Base-by-base conservation (phyloP, 495 filamentous ascomycete species). In the Penicillium coprophilum region DNA sequence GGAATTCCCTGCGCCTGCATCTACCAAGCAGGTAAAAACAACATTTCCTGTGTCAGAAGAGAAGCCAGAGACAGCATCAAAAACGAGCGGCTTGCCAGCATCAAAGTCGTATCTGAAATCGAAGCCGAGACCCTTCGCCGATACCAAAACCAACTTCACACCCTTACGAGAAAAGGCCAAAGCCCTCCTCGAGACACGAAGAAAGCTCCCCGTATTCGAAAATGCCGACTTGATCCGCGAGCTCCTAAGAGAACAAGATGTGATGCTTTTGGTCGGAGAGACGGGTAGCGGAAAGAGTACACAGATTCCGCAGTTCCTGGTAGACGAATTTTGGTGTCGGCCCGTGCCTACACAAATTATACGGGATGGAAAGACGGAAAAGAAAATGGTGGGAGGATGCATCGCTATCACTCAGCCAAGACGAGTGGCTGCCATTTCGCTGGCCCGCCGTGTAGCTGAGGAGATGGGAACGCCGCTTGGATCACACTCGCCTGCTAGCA, bases 251-350 rank as follows among this genome's bases (percentile, higher is more conserved):
- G 69, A 85, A 9, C 85, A 88, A 41, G 83, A 97, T 68, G 82
- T 96, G 21, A 78, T 97, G 51, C 76, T 99, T 0, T 75, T 99
- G 28, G 85, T 93, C 21, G 95, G 95, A 71, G 92, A 96, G 64
- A 99, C 95, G 1, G 95, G 95, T 68, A 92, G 88, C 34, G 95
- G 95, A 64, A 99, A 99, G 74, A 92, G 87, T 77, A 99, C 95
- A 1, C 95, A 99, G 69, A 87, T 96, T 11, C 93, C 92, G 0
- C 95, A 97, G 60, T 96, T 96, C 44, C 74, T 99, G 15, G 79
- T 86, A 36, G 75, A 87, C 28, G 89, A 96, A 59, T 71, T 80
- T 20, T 97, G 93, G 90, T 93, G 89, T 66, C 82, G 78, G 46
- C 79, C 77, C 56, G 77, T 74, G 44, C 81, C 68, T 31, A 76